Conservation (phyloP, 1,284 basidiomycete genomes). For the Kalmanozyma brasiliensis region DNA sequence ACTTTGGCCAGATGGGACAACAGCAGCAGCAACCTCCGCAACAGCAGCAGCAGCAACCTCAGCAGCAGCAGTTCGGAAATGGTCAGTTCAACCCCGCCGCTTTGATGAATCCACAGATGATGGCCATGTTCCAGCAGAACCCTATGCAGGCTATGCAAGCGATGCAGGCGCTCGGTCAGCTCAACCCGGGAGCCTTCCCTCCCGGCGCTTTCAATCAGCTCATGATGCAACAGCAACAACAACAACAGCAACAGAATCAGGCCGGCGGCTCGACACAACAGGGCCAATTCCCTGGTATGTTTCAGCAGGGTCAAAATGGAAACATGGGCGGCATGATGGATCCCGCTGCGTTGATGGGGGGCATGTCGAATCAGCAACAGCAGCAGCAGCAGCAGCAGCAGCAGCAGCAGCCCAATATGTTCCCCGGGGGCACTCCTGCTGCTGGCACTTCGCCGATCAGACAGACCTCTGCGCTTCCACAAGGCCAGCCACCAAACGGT, state of each 20-base stretch:
- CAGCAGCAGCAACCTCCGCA: constrained; percentile 20
- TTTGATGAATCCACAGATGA: constrained; percentile 40
- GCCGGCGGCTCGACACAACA: constrained; percentile 22
- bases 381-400: constrained; percentile 33
- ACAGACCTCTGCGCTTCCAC: constrained; percentile 35
- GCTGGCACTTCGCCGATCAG: constrained; percentile 35
- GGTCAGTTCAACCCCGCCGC: constrained; percentile 36
- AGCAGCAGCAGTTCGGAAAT: constrained; percentile 25
- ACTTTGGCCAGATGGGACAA: constrained; percentile 37
- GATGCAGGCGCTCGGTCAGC: constrained; percentile 45
- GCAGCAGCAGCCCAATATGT: constrained; percentile 31
- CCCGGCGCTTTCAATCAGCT: constrained; percentile 41
- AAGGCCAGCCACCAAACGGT: constrained; percentile 38
- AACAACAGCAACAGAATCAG: constrained; percentile 25
- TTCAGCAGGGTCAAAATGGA: constrained; percentile 30
- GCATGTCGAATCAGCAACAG: constrained; percentile 19
- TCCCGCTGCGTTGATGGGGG: constrained; percentile 39
- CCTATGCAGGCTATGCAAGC: constrained; percentile 51
- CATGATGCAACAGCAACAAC: constrained; percentile 45
- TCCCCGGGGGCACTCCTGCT: constrained; percentile 14
- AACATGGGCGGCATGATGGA: constrained; percentile 38
- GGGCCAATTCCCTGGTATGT: constrained; percentile 26
- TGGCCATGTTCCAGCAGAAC: constrained; percentile 45
- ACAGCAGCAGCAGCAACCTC: constrained; percentile 24
- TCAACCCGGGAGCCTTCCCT: constrained; percentile 39